These are phyloP conservation scores for Neurospora cerealis DNA, from an alignment of 495 filamentous ascomycete species.

Conservation along the genomic window DNA sequence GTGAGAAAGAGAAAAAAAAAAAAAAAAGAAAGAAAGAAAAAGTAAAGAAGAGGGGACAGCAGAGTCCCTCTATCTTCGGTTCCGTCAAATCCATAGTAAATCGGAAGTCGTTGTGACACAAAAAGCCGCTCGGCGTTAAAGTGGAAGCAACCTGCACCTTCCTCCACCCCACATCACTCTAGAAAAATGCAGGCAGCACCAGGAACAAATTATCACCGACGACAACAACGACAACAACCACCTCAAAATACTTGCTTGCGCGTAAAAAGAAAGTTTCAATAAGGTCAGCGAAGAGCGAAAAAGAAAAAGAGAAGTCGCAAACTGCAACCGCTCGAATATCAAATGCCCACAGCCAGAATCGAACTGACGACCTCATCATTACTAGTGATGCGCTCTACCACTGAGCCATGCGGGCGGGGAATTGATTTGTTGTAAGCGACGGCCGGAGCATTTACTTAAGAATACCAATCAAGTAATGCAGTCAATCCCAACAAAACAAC, in stretches of 20 bases:
- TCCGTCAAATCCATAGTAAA: background rate
- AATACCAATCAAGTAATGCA: fast-evolving
- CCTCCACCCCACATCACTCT: background rate
- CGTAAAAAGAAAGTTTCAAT: background rate
- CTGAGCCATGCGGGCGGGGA: background rate
- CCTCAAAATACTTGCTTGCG: background rate
- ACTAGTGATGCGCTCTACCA: background rate
- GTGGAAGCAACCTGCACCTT: background rate
- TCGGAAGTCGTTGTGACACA: background rate
- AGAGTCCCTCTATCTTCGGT: background rate
- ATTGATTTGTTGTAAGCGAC: background rate
- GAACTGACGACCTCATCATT: background rate
- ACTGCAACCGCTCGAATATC: background rate
- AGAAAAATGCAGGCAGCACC: background rate
- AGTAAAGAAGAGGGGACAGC: too few relatives aligned
- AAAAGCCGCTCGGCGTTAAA: background rate
- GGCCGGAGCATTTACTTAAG: fast-evolving
- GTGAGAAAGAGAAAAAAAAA: background rate
- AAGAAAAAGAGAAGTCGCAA: background rate
- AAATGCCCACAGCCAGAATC: background rate
- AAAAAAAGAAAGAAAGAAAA: background rate
- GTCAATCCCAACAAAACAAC: background rate
- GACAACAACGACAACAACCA: background rate
- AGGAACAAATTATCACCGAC: background rate
- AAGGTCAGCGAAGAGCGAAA: background rate